These are phyloP conservation scores for Crithidia sp. DNA, from an alignment of 208 protist species.

Conservation along the genomic window DNA sequence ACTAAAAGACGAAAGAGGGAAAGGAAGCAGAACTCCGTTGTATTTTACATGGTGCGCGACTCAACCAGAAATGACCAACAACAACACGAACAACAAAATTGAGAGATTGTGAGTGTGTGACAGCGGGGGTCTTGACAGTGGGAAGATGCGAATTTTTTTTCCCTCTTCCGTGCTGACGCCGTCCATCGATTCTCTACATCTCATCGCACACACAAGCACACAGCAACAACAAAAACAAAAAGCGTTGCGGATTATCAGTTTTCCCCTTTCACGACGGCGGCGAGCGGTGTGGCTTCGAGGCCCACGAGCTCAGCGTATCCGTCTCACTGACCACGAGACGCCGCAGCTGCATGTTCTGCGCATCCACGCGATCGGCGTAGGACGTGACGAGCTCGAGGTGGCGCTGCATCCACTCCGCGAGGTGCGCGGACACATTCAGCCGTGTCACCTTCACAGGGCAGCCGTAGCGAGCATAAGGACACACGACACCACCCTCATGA, in stretches of 20 bases:
- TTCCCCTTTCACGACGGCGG: background rate
- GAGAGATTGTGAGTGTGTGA: background rate
- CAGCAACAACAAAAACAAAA: background rate
- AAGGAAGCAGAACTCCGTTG: conserved; percentile 10
- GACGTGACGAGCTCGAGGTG: conserved; percentile 70
- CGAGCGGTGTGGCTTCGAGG: background rate
- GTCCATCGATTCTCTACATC: background rate
- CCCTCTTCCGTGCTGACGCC: no score
- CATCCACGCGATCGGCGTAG: conserved; percentile 74
- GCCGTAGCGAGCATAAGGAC: conserved; percentile 78
- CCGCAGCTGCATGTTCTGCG: conserved; percentile 74
- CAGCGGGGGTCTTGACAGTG: no score
- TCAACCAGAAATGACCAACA: no score
- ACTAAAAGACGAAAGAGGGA: conserved; percentile 16
- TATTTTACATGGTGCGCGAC: no score
- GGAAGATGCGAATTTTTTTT: no score
- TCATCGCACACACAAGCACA: background rate
- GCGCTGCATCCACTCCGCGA: conserved; percentile 53
- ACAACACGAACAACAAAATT: no score
- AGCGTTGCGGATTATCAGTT: background rate
- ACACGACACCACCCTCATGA: conserved; percentile 33
- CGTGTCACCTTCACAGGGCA: conserved; percentile 58
- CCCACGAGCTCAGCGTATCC: conserved; percentile 27
- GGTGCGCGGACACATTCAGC: conserved; percentile 49
- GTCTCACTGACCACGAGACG: conserved; percentile 49